Base-by-base conservation (phyloP, 1,284 basidiomycete genomes). In the Phylloboletellus chloephorus region DNA sequence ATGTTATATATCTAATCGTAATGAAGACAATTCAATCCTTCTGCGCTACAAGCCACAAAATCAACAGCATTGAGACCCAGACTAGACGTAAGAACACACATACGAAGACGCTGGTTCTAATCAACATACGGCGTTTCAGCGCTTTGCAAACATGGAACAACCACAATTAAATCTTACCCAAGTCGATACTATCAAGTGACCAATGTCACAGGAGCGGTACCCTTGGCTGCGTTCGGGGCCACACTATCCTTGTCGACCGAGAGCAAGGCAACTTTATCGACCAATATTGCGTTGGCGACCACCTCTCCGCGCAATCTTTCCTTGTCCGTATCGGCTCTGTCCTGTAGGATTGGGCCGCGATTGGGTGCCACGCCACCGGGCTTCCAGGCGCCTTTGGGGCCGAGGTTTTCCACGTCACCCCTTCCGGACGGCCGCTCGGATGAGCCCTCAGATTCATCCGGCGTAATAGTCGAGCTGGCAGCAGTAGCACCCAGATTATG, bases 351-450 rank as follows among this genome's bases (percentile, higher is more conserved):
- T 9, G 41, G 41, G 33, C 43, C 48, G 15, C 47, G 48, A 38
- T 22, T 59, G 15, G 22, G 44, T 25, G 20, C 26, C 15, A 21
- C 31, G 8, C 43, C 41, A 24, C 46, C 32, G 4, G 45, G 17
- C 33, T 45, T 64, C 56, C 60, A 54, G 2, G 28, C 32, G 6
- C 47, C 57, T 54, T 78, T 81, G 3, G 77, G 73, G 41, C 77
- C 78, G 43, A 70, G 74, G 28, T 74, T 56, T 51, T 82, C 80
- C n/a, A 65, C 61, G 30, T 64, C 62, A 52, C 69, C 66, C 65
- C 73, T 67, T 20, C 67, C 67, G 11, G 67, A 66, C 4, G 72
- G 69, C 25, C 77, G 64, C 47, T 79, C 76, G 42, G 67, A 74
- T n/a, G 55, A 61, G 17, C 54, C 56, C 26, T 78, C 77, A 17